Evolutionary conservation across 2,329 filamentous ascomycete genomes (phyloP).

Genomic region (Xylaria sp.): DNA sequence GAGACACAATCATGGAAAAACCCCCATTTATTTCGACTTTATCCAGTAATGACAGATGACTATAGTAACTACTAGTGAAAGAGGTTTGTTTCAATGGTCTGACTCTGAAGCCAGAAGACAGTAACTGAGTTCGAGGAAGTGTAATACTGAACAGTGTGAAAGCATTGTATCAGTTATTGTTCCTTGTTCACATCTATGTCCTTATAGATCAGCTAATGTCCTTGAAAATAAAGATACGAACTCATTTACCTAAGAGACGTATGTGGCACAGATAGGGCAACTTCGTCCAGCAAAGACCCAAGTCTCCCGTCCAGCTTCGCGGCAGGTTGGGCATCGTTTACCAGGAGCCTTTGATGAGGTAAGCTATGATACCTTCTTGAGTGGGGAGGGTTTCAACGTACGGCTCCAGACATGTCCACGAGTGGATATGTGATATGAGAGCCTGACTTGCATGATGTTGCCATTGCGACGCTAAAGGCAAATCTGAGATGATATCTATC

Average conservation of each 20-base stretch:
- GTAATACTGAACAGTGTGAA: background rate
- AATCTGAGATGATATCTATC: background rate
- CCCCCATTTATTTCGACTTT: background rate
- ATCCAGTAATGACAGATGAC: background rate
- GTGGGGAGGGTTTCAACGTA: slow-evolving; percentile 14
- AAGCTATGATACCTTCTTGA: background rate
- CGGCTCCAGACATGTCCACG: slow-evolving; percentile 39
- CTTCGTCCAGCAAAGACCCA: slow-evolving; percentile 43
- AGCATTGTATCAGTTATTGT: background rate
- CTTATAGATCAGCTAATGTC: background rate
- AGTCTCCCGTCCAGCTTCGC: slow-evolving; percentile 33
- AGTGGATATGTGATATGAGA: slow-evolving; percentile 23
- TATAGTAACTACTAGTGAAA: background rate
- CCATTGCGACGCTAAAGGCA: slow-evolving; percentile 28
- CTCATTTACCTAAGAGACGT: slow-evolving; percentile 35
- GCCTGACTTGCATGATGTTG: slow-evolving; percentile 26
- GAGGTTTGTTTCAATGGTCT: background rate
- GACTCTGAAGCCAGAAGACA: background rate
- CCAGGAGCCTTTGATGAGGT: slow-evolving; percentile 40
- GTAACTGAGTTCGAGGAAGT: background rate
- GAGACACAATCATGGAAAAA: background rate
- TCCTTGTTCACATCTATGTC: background rate
- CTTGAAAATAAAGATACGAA: background rate
- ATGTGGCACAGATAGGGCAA: slow-evolving; percentile 44
- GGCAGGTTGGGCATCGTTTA: slow-evolving; percentile 42